Evolutionary conservation across 2,329 filamentous ascomycete genomes (phyloP).

Genomic region (Purpureocillium lavendulum): DNA sequence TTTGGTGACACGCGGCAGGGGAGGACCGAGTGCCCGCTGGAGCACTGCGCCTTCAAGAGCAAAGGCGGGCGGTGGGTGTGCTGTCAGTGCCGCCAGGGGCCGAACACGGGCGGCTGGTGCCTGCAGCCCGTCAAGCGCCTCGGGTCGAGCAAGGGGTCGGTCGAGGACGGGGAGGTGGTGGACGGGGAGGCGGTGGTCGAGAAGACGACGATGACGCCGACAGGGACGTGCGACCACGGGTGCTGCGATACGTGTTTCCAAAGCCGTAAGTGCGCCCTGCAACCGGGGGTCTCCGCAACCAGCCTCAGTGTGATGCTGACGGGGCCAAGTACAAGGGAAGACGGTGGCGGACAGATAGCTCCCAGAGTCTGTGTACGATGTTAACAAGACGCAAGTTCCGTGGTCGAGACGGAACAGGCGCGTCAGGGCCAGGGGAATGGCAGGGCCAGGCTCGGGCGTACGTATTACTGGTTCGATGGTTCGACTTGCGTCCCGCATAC

Average conservation of each 20-base stretch:
- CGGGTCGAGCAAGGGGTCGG: conserved; percentile 21
- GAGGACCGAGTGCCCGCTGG: conserved; percentile 36
- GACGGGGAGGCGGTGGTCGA: too few species aligned
- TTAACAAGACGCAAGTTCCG: too few species aligned
- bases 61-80: conserved; percentile 45
- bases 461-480: too few species aligned
- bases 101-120: conserved; percentile 47
- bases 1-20: conserved; percentile 37
- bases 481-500: too few species aligned
- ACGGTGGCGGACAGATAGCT: background rate
- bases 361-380: too few species aligned
- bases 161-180: conserved; percentile 25
- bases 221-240: conserved; percentile 39
- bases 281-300: too few species aligned
- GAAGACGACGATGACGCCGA: too few species aligned
- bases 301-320: background rate
- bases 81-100: conserved; percentile 41
- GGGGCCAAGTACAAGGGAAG: background rate
- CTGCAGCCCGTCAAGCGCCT: conserved; percentile 24
- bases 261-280: conserved; percentile 20
- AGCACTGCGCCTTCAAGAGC: conserved; percentile 41
- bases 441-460: too few species aligned
- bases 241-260: conserved; percentile 41
- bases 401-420: too few species aligned
- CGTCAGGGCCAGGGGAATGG: too few species aligned